Percentiles rank a stretch among this genome's conserved stretches.
phyloP scores from a whole-genome alignment of 1,284 basidiomycete genomes.

The Pascua guehoae region DNA sequence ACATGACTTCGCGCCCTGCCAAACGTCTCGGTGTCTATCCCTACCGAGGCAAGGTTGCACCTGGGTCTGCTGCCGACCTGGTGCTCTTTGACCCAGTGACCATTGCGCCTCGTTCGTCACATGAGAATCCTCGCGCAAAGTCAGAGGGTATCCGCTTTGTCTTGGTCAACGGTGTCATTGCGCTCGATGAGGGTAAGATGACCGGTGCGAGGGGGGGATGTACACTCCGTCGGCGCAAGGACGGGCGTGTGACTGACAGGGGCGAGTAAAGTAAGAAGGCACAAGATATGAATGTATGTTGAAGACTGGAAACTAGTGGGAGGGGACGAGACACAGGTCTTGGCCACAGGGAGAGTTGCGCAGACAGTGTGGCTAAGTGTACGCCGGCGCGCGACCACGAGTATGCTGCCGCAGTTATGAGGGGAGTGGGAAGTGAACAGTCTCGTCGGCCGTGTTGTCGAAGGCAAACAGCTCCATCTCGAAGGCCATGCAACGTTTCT shows the following conservation, averaged over 20 bases:
- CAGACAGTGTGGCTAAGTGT: too few relatives aligned
- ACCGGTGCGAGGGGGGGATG: conserved; percentile 33
- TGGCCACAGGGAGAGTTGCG: too few relatives aligned
- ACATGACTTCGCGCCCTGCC: conserved; percentile 45
- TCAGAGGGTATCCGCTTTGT: conserved; percentile 37
- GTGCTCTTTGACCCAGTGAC: conserved; percentile 41
- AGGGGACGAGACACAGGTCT: too few relatives aligned
- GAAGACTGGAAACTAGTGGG: too few relatives aligned
- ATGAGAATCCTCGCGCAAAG: conserved; percentile 27
- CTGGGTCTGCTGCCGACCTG: conserved; percentile 41
- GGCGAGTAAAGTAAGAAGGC: background rate
- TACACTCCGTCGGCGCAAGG: conserved; percentile 47
- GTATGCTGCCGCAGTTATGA: too few relatives aligned
- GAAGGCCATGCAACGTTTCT: too few relatives aligned
- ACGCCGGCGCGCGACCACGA: too few relatives aligned
- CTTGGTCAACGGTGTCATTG: conserved; percentile 41
- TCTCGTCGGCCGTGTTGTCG: too few relatives aligned
- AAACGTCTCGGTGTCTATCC: conserved; percentile 41
- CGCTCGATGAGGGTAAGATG: conserved; percentile 33
- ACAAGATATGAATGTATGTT: too few relatives aligned
- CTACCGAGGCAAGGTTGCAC: conserved; percentile 31
- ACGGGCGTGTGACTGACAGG: conserved; percentile 37
- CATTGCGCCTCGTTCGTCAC: conserved; percentile 36
- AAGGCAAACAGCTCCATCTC: too few relatives aligned
- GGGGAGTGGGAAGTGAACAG: too few relatives aligned